Evolutionary conservation across 169 alveolate species (phyloP).

Genomic region (Prorocentrum cordatum): DNA sequence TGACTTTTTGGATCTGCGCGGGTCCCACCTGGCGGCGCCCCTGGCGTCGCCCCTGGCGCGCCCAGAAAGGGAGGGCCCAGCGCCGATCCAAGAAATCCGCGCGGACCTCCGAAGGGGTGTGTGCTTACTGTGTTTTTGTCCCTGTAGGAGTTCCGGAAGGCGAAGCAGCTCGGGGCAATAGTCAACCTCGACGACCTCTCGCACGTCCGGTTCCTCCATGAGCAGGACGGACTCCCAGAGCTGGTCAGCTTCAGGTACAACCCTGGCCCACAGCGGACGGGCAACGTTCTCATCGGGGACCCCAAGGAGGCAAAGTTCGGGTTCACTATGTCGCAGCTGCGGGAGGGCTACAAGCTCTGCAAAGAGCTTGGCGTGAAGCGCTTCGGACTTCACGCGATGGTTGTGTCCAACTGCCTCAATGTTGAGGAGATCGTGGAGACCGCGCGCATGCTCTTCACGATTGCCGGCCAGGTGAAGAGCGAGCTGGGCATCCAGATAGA

Average conservation of each 20-base stretch:
- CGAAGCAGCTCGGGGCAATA: conserved; percentile 68
- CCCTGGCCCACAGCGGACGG: conserved; percentile 58
- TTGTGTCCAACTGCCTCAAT: conserved; percentile 63
- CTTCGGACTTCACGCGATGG: conserved; percentile 73
- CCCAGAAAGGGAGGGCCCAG: not conserved
- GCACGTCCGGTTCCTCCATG: conserved; percentile 60
- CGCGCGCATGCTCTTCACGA: conserved; percentile 65
- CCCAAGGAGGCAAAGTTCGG: conserved; percentile 73
- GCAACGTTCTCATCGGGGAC: conserved; percentile 65
- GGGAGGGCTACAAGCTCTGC: conserved; percentile 29
- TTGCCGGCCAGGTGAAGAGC: conserved; percentile 35
- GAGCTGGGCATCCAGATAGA: conserved; percentile 36
- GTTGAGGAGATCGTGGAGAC: conserved; percentile 70
- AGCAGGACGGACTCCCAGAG: conserved; percentile 36
- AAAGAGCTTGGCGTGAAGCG: conserved; percentile 58
- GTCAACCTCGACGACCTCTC: conserved; percentile 70
- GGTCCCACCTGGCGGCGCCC: no score
- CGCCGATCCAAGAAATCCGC: not conserved
- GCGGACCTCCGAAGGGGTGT: no score
- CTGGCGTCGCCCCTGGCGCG: not conserved
- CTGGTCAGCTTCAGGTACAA: conserved; percentile 38
- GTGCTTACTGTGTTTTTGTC: no score
- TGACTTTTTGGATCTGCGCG: no score
- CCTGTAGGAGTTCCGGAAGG: no score
- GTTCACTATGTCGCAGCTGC: conserved; percentile 69